A percentile compares a stretch with the other conserved stretches of the same genome.
Evolutionary conservation across 306 rosid species (phyloP).

Genomic region (Cyclanthera cordifolia): DNA sequence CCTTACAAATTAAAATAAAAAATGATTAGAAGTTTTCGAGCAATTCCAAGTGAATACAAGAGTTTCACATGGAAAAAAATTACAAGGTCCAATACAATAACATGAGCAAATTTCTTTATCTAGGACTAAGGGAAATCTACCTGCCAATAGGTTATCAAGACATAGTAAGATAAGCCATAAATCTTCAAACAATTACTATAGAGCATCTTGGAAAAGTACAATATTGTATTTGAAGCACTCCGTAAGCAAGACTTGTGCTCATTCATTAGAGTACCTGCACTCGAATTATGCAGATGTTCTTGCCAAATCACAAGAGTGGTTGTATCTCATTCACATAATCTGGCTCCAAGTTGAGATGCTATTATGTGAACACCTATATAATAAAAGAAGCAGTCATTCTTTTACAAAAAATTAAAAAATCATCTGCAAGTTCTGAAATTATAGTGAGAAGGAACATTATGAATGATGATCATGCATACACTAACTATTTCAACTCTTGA

Average conservation of each 20-base stretch:
- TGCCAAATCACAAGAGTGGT: constrained; percentile 91
- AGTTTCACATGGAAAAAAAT: constrained; percentile 4
- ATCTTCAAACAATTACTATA: background rate
- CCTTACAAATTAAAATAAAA: background rate
- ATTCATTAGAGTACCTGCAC: constrained; percentile 41
- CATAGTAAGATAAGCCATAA: background rate
- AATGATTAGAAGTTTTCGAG: background rate
- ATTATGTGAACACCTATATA: constrained; percentile 57
- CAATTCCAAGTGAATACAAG: constrained; percentile 11
- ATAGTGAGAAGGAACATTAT: constrained; percentile 7
- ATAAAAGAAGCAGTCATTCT: constrained; percentile 14
- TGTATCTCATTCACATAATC: constrained; percentile 71
- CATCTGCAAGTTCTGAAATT: background rate
- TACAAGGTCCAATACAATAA: background rate
- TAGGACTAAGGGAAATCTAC: background rate
- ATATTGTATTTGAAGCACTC: background rate
- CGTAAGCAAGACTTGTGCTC: constrained; percentile 1
- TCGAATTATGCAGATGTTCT: constrained; percentile 65
- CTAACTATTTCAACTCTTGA: background rate
- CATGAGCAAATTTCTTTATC: background rate
- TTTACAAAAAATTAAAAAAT: background rate
- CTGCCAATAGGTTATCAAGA: background rate
- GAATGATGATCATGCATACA: background rate
- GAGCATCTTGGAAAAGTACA: background rate
- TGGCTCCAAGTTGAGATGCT: constrained; percentile 66